A percentile compares a stretch with the other conserved stretches of the same genome.
Evolutionary conservation across 2,329 filamentous ascomycete species (phyloP).

Genomic region (Penicillium hordei): DNA sequence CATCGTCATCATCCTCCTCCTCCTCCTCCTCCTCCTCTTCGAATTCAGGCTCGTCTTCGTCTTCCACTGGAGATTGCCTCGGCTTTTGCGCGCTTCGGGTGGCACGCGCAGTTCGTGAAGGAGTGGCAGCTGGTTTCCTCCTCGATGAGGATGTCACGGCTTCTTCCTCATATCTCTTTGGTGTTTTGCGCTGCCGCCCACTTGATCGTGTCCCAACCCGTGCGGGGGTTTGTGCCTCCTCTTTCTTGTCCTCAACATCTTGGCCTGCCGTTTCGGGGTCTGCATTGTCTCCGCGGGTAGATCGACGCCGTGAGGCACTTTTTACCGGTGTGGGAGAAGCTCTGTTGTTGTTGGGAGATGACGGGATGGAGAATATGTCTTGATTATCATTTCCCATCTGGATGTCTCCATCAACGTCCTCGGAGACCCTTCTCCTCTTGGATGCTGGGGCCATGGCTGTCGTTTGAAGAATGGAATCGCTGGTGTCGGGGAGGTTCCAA

Average conservation of each 20-base stretch:
- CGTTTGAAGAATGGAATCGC: not conserved
- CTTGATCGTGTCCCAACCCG: constrained; percentile 34
- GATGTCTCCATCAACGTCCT: constrained; percentile 35
- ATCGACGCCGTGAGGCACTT: constrained; percentile 29
- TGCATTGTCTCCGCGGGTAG: constrained; percentile 16
- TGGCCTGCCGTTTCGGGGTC: constrained; percentile 8
- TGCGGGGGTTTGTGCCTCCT: constrained; percentile 24
- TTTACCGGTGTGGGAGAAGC: constrained; percentile 13
- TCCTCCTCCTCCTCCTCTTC: constrained; percentile 3
- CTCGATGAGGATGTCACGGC: constrained; percentile 22
- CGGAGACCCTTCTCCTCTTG: constrained; percentile 40
- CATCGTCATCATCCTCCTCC: constrained; percentile 14
- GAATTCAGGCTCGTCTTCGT: constrained; percentile 1
- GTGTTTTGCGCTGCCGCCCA: constrained; percentile 36
- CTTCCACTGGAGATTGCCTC: constrained; percentile 15
- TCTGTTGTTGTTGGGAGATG: constrained; percentile 19
- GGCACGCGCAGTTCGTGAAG: constrained; percentile 21
- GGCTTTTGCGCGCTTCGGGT: constrained; percentile 26
- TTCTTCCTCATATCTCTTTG: constrained; percentile 34
- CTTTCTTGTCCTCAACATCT: constrained; percentile 9
- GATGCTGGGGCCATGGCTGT: constrained; percentile 35
- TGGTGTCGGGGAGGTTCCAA: not conserved
- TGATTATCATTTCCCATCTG: constrained; percentile 27
- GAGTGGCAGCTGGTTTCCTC: constrained; percentile 22
- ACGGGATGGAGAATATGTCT: constrained; percentile 14